These are phyloP conservation scores for Yamadazyma diospyri DNA, from an alignment of 1,139 yeast species.

Conservation along the genomic window DNA sequence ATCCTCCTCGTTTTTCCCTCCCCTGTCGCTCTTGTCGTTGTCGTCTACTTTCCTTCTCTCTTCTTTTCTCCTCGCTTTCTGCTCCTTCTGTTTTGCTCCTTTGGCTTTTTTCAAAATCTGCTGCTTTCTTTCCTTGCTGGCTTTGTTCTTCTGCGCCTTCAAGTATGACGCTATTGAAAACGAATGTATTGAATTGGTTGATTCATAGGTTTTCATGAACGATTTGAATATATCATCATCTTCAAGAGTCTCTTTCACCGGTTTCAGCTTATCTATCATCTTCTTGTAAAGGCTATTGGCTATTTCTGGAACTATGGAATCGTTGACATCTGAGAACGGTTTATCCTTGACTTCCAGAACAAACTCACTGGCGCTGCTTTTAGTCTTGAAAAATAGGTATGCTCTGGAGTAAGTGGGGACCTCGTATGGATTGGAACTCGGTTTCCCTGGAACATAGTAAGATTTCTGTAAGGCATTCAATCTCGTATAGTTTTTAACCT, in stretches of 20 bases:
- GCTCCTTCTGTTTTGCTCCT: background rate
- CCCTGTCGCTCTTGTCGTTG: background rate
- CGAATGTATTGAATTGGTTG: background rate
- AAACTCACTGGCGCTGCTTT: conserved; percentile 15
- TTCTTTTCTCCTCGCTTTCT: conserved; percentile 1
- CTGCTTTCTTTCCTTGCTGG: conserved; percentile 1
- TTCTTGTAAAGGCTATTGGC: conserved; percentile 9
- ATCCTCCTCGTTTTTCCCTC: background rate
- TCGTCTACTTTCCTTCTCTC: conserved; percentile 1
- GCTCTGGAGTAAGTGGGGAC: conserved; percentile 26
- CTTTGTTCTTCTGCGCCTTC: background rate
- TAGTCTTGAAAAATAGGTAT: conserved; percentile 20
- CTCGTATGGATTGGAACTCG: conserved; percentile 21
- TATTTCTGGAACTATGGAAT: conserved; percentile 11
- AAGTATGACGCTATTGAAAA: background rate
- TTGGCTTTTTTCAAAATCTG: background rate
- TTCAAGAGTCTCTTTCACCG: conserved; percentile 1
- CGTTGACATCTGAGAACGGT: conserved; percentile 19
- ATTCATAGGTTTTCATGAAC: background rate
- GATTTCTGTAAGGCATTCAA: conserved; percentile 8
- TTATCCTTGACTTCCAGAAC: conserved; percentile 16
- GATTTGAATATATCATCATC: conserved; percentile 2
- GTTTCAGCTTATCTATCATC: conserved; percentile 9
- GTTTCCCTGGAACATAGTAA: conserved; percentile 20
- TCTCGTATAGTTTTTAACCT: conserved; percentile 9